A percentile compares a stretch with the other conserved stretches of the same genome.
These are phyloP conservation scores for Podaxis sp. DNA, from an alignment of 768 basidiomycete species.

Conservation along the genomic window DNA sequence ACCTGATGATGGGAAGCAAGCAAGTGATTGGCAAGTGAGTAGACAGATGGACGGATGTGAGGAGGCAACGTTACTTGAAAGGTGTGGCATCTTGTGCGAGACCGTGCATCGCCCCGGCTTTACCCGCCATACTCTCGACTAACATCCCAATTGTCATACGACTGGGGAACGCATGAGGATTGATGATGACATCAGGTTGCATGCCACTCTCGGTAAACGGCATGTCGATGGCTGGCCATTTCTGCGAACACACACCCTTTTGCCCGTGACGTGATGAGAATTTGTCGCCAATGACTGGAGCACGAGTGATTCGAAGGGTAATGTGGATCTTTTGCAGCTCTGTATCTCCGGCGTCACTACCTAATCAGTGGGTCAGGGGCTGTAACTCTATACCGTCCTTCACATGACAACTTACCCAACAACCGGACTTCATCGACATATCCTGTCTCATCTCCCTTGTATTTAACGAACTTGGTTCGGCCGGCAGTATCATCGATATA, in stretches of 20 bases:
- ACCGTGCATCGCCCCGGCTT: constrained; percentile 98
- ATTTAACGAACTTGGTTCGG: constrained; percentile 84
- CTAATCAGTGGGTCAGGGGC: constrained; percentile 37
- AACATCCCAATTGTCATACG: constrained; percentile 99
- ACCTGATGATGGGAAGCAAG: constrained; percentile 47
- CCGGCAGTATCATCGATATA: constrained; percentile 86
- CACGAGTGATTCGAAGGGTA: constrained; percentile 88
- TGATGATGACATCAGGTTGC: constrained; percentile 99
- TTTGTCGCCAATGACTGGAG: constrained; percentile 98
- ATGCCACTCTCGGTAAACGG: constrained; percentile 98
- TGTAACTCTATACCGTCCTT: background rate
- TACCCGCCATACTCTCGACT: constrained; percentile 99
- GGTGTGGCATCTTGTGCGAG: constrained; percentile 98
- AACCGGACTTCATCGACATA: constrained; percentile 91
- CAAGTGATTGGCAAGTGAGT: background rate
- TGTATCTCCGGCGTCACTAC: constrained; percentile 81
- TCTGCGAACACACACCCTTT: constrained; percentile 99
- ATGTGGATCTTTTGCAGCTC: constrained; percentile 93
- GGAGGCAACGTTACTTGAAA: constrained; percentile 65
- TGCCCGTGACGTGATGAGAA: constrained; percentile 99
- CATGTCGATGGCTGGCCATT: constrained; percentile 98
- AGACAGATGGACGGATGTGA: constrained; percentile 13
- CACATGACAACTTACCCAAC: constrained; percentile 56
- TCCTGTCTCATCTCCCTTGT: constrained; percentile 92
- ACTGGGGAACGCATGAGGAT: constrained; percentile 98